Evolutionary conservation across 495 filamentous ascomycete genomes (phyloP), one percentile per base, ranked within the genome.

Genomic region (Daldinia childiae): DNA sequence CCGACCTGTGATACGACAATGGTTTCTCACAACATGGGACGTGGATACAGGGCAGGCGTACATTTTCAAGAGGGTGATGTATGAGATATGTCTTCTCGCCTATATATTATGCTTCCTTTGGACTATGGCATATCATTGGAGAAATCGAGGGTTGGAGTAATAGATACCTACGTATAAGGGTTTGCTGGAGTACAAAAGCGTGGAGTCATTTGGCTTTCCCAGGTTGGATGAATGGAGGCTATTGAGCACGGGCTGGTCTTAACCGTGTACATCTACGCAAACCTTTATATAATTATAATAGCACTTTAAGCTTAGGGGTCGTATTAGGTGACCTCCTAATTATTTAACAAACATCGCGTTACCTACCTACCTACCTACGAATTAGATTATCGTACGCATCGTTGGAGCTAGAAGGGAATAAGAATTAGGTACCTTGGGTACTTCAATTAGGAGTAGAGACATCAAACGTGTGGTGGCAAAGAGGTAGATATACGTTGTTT

Each of bases 111-210:
- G 15, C 51, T 54, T 66, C 51, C 26, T 60, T 50, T 32, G 61
- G 61, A 41, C 1, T 15, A 58, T 29, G 62, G 66, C 62, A 34
- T 62, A 58, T 29, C 62, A 69, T 63, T 34, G 12, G 61, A 52
- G 45, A 59, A 45, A 38, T 21, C 11, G 8, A 45, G 58, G 66
- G 29, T 41, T 60, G 61, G 51, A 48, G 62, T 56, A 69, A 11
- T 24, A 24, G 17, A 48, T 14, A 24, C 41, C 41, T 45, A 21
- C 32, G 60, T 62, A 51, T 59, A 51, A 55, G 26, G 66, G 52
- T 62, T 68, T 58, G 55, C 50, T 19, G 65, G 71, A 62, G 71
- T 66, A 73, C 14, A 73, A 73, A 73, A 69, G 62, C 41, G 48
- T 26, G n/a, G 48, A 45, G 39, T 30, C 64, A 56, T 56, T 19